A percentile compares a stretch with the other conserved stretches of the same genome.
phyloP scores from a whole-genome alignment of 805 yeast species.

The Hanseniaspora hatyaiensis region DNA sequence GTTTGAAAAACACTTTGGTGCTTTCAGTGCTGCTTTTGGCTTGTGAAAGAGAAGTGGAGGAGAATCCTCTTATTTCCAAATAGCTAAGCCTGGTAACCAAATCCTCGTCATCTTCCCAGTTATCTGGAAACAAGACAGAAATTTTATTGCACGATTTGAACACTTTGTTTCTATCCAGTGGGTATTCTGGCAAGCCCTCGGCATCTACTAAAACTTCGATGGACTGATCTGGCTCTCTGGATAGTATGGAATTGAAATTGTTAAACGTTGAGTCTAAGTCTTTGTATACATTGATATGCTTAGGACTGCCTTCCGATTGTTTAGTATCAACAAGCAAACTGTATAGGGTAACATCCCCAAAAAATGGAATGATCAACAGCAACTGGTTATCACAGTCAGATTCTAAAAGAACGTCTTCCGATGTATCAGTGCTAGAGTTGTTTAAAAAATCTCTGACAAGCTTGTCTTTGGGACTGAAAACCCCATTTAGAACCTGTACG shows the following conservation, averaged over 20 bases:
- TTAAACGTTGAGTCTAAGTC: slow-evolving; percentile 30
- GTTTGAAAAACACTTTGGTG: slow-evolving; percentile 24
- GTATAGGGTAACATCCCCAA: slow-evolving; percentile 59
- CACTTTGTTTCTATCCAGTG: slow-evolving; percentile 51
- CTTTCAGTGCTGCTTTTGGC: slow-evolving; percentile 17
- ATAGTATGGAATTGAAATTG: slow-evolving; percentile 1
- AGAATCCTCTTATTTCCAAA: slow-evolving; percentile 71
- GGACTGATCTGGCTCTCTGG: slow-evolving; percentile 32
- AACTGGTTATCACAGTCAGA: slow-evolving; percentile 78
- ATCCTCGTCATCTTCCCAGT: slow-evolving; percentile 52
- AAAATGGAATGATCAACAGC: slow-evolving; percentile 68
- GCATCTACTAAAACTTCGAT: slow-evolving; percentile 39
- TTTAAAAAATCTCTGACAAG: slow-evolving; percentile 30
- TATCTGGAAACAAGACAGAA: slow-evolving; percentile 55
- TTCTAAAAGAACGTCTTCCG: slow-evolving; percentile 36
- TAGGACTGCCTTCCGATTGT: slow-evolving; percentile 51
- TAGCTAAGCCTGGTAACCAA: slow-evolving; percentile 50
- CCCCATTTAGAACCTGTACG: slow-evolving; percentile 52
- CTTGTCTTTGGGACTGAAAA: slow-evolving; percentile 35
- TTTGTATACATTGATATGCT: slow-evolving; percentile 56
- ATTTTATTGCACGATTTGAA: slow-evolving; percentile 61
- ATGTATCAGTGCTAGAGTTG: slow-evolving; percentile 31
- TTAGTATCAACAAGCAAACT: slow-evolving; percentile 43
- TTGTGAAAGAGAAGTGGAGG: slow-evolving; percentile 37
- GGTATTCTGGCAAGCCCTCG: slow-evolving; percentile 42